These are phyloP conservation scores for Aspergillus cavernicola DNA, from an alignment of 495 filamentous ascomycete genomes.

Conservation along the genomic window DNA sequence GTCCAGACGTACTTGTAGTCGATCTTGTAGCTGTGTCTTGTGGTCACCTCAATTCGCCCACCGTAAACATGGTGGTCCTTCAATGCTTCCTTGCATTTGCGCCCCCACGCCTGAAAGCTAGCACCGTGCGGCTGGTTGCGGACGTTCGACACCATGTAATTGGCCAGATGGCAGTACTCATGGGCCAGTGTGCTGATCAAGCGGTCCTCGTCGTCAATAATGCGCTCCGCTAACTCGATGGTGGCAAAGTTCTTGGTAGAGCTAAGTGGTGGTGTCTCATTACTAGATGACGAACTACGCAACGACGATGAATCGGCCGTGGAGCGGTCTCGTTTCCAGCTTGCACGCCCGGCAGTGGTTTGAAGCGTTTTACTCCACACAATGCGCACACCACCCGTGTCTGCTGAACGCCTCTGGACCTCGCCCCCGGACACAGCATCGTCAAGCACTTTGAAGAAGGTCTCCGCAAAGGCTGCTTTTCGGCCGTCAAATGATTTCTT, in stretches of 20 bases:
- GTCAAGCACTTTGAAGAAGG: slow-evolving; percentile 75
- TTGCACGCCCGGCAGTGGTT: slow-evolving; percentile 83
- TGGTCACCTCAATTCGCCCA: slow-evolving; percentile 69
- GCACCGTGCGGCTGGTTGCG: slow-evolving; percentile 71
- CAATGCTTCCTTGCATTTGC: slow-evolving; percentile 44
- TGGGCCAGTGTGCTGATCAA: slow-evolving; percentile 86
- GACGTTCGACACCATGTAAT: slow-evolving; percentile 72
- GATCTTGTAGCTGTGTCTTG: slow-evolving; percentile 83
- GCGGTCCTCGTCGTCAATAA: slow-evolving; percentile 73
- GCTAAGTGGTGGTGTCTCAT: neutral
- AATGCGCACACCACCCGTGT: slow-evolving; percentile 74
- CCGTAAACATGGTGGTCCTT: slow-evolving; percentile 38
- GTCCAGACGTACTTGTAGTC: slow-evolving; percentile 86
- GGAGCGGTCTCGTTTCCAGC: slow-evolving; percentile 60
- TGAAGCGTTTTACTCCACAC: slow-evolving; percentile 81
- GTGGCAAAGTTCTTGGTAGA: slow-evolving; percentile 59
- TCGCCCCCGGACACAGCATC: slow-evolving; percentile 56
- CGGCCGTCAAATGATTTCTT: slow-evolving; percentile 63
- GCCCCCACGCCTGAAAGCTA: slow-evolving; percentile 74
- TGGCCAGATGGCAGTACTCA: slow-evolving; percentile 92
- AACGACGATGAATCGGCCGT: slow-evolving; percentile 5
- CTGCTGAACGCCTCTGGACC: slow-evolving; percentile 53
- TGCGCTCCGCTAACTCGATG: slow-evolving; percentile 85
- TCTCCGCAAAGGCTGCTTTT: slow-evolving; percentile 63
- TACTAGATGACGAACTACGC: neutral